Conservation (phyloP, 805 yeast species). For the Danielozyma ontarioensis region DNA sequence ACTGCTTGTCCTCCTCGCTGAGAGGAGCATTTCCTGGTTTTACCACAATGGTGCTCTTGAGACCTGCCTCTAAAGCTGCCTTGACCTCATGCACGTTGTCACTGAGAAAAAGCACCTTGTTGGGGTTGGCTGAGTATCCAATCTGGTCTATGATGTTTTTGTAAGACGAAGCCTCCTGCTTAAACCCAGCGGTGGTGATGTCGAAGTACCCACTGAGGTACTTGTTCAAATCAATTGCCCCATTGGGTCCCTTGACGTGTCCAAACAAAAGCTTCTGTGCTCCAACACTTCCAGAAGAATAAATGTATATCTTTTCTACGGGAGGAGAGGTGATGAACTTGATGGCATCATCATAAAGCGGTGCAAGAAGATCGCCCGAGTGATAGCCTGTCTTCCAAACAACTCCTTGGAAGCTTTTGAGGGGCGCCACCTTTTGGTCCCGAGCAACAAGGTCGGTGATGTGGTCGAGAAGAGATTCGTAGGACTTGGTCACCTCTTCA, state of each 20-base stretch:
- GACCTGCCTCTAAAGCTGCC: constrained; percentile 68
- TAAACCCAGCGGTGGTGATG: constrained; percentile 77
- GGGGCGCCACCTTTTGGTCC: constrained; percentile 72
- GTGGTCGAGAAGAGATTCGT: constrained; percentile 36
- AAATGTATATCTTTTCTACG: constrained; percentile 52
- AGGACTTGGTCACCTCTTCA: constrained; percentile 14
- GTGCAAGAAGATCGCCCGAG: constrained; percentile 71
- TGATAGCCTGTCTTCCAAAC: constrained; percentile 81
- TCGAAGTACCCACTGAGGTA: constrained; percentile 70
- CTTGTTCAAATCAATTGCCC: constrained; percentile 46
- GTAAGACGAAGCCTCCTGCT: constrained; percentile 56
- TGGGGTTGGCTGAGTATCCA: constrained; percentile 18
- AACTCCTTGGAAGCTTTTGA: constrained; percentile 77
- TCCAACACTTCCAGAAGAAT: constrained; percentile 83
- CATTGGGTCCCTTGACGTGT: constrained; percentile 42
- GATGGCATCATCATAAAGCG: constrained; percentile 71
- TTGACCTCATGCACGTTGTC: constrained; percentile 74
- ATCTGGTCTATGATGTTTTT: constrained; percentile 45
- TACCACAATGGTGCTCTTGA: constrained; percentile 52
- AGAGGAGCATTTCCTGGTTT: constrained; percentile 73
- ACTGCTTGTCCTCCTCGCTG: too few relatives aligned
- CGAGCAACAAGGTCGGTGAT: constrained; percentile 51
- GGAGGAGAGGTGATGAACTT: constrained; percentile 42
- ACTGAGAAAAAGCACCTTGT: constrained; percentile 59
- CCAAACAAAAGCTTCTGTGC: constrained; percentile 80